phyloP scores from a whole-genome alignment of 345 rosid species.

The Balakata baccata region DNA sequence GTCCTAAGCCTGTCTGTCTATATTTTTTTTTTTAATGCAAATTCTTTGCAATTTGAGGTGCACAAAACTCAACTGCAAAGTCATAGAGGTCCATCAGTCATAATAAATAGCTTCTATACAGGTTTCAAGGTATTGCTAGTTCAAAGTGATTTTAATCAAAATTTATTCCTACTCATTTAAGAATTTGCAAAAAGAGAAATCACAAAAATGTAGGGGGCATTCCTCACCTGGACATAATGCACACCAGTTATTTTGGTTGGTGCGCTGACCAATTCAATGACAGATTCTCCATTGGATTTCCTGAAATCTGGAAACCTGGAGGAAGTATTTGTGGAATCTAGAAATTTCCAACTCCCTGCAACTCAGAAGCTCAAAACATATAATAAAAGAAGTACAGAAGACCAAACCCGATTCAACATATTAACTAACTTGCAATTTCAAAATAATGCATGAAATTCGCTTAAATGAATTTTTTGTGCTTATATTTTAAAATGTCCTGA shows the following conservation, averaged over 20 bases:
- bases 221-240: conserved; percentile 86
- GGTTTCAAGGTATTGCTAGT: not conserved
- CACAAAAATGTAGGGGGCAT: not conserved
- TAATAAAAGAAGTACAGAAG: conserved; percentile 9
- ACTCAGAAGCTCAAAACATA: conserved; percentile 22
- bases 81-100: not conserved
- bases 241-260: conserved; percentile 91
- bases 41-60: not conserved
- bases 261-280: conserved; percentile 74
- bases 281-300: conserved; percentile 71
- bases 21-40: not conserved
- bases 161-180: not conserved
- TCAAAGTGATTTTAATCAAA: not conserved
- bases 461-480: not conserved
- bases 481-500: not conserved
- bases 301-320: conserved; percentile 77
- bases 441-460: conserved; percentile 2
- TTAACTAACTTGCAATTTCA: conserved; percentile 2
- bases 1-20: not conserved
- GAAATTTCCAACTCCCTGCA: conserved; percentile 87
- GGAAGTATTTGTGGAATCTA: conserved; percentile 71
- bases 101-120: not conserved
- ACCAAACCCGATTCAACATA: not conserved
- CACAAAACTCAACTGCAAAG: not conserved
- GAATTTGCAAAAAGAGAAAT: not conserved